Percentiles rank a stretch among this genome's conserved stretches.
Conservation (phyloP, 1,139 yeast species). For the Geotrichum reessii region DNA sequence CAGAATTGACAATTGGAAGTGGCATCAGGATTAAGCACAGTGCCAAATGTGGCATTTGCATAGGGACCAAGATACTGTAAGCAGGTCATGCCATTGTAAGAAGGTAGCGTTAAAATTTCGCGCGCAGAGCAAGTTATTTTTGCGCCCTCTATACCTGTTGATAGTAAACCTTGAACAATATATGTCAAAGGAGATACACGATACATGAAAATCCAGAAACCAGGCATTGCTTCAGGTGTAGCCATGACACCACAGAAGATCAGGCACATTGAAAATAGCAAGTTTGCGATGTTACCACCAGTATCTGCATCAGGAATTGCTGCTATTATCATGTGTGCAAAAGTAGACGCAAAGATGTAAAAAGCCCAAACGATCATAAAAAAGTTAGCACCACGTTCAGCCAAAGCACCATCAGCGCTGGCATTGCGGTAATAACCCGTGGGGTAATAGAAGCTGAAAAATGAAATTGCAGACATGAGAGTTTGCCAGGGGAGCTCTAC, state of each 20-base stretch:
- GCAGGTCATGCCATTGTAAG: slow-evolving; percentile 60
- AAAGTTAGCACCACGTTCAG: slow-evolving; percentile 60
- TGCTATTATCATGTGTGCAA: slow-evolving; percentile 61
- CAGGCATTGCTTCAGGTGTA: slow-evolving; percentile 52
- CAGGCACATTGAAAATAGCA: slow-evolving; percentile 62
- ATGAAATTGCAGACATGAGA: slow-evolving; percentile 51
- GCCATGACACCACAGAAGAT: slow-evolving; percentile 82
- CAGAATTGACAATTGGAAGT: slow-evolving; percentile 57
- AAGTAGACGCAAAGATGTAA: slow-evolving; percentile 55
- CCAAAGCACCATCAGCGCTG: slow-evolving; percentile 44
- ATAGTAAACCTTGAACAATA: slow-evolving; percentile 53
- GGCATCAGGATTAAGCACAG: slow-evolving; percentile 48
- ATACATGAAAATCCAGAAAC: slow-evolving; percentile 67
- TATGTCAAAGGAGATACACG: slow-evolving; percentile 67
- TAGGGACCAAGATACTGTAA: slow-evolving; percentile 44
- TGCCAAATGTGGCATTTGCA: slow-evolving; percentile 45
- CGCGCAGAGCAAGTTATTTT: slow-evolving; percentile 47
- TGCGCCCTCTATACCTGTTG: slow-evolving; percentile 50
- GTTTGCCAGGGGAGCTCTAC: slow-evolving; percentile 76
- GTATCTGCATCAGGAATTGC: slow-evolving; percentile 62
- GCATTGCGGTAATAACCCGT: slow-evolving; percentile 47
- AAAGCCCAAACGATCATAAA: slow-evolving; percentile 55
- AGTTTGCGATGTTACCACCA: slow-evolving; percentile 62
- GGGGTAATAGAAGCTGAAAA: slow-evolving; percentile 77
- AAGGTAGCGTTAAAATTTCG: slow-evolving; percentile 51